phyloP scores from a whole-genome alignment of 768 basidiomycete genomes.

The Russula abietina region DNA sequence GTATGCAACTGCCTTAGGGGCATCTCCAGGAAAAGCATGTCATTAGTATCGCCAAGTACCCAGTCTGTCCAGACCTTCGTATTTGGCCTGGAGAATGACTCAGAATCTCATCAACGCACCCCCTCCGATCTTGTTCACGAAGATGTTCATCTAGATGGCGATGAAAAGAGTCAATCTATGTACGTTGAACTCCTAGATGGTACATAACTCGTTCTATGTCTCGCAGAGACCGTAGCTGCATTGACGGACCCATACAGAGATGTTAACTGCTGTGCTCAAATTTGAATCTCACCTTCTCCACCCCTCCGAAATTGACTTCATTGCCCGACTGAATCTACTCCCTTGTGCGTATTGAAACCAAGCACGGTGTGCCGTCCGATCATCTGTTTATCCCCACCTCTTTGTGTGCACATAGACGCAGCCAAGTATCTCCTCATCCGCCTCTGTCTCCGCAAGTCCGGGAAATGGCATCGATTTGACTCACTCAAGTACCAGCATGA shows the following conservation, averaged over 20 bases:
- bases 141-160: constrained; percentile 10
- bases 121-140: background rate
- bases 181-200: constrained; percentile 42
- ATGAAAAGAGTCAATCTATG: constrained; percentile 32
- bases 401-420: constrained; percentile 35
- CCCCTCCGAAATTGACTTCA: constrained; percentile 40
- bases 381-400: background rate
- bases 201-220: constrained; percentile 19
- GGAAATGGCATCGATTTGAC: constrained; percentile 47
- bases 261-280: constrained; percentile 47
- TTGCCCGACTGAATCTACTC: constrained; percentile 40
- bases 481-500: constrained; percentile 40
- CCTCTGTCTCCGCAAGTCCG: constrained; percentile 53
- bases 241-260: constrained; percentile 37
- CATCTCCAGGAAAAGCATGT: constrained; percentile 1
- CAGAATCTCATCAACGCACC: background rate
- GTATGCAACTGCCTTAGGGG: background rate
- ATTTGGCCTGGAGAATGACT: constrained; percentile 17
- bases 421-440: constrained; percentile 59
- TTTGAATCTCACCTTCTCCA: constrained; percentile 50
- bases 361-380: background rate
- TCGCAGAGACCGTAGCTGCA: background rate
- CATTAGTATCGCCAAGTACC: constrained; percentile 14
- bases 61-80: constrained; percentile 19
- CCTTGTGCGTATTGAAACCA: constrained; percentile 40